Evolutionary conservation across 495 filamentous ascomycete species (phyloP).

Genomic region (Astrocystis sublimbata): DNA sequence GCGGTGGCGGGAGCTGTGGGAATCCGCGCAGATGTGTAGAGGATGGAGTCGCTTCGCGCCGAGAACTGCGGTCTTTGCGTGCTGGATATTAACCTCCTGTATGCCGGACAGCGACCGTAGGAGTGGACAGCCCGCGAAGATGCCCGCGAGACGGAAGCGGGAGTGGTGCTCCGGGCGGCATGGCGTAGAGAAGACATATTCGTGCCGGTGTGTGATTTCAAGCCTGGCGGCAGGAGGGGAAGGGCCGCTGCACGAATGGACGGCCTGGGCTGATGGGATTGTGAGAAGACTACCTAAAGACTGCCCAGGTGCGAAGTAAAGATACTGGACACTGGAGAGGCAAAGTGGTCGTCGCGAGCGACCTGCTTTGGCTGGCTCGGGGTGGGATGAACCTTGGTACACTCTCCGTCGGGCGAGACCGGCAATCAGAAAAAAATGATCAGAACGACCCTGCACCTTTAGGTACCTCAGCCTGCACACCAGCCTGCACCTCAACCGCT

Average conservation of each 20-base stretch:
- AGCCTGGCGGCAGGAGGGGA: conserved; percentile 22
- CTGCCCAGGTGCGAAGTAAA: too few relatives aligned
- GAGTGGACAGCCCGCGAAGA: conserved; percentile 42
- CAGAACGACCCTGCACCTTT: too few relatives aligned
- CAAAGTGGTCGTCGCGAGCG: conserved; percentile 28
- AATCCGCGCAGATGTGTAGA: conserved; percentile 25
- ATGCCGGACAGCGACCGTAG: conserved; percentile 56
- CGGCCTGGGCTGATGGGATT: background rate
- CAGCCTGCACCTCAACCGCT: too few relatives aligned
- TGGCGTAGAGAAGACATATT: conserved; percentile 52
- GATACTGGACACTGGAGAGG: too few relatives aligned
- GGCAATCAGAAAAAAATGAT: conserved; percentile 31
- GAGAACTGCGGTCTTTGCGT: conserved; percentile 26
- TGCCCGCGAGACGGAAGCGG: conserved; percentile 37
- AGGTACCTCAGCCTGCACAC: too few relatives aligned
- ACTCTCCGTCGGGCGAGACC: conserved; percentile 29
- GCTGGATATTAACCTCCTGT: conserved; percentile 58
- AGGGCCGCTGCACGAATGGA: conserved; percentile 7
- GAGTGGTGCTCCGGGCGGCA: conserved; percentile 42
- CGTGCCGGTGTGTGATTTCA: conserved; percentile 19
- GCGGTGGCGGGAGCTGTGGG: conserved; percentile 22
- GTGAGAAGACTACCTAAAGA: too few relatives aligned
- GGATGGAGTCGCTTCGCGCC: conserved; percentile 21
- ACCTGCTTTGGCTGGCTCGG: conserved; percentile 3
- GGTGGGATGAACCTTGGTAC: too few relatives aligned